Percentiles rank a stretch among this genome's conserved stretches.
Evolutionary conservation across 148 eudicot species (phyloP).

Genomic region (Diospyros kaki): DNA sequence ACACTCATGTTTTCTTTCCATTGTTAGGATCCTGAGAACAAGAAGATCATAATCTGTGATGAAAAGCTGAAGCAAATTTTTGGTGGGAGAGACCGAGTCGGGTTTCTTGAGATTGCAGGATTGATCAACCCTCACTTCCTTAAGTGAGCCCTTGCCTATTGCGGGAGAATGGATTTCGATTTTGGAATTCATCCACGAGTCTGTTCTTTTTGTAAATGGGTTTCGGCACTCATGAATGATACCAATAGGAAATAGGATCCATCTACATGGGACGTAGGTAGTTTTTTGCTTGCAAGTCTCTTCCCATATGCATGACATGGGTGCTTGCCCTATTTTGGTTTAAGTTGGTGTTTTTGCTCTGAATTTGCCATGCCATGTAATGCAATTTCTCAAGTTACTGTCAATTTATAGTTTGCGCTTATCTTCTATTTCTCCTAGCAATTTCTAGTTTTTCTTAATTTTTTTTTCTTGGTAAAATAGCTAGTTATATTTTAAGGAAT

Average conservation of each 20-base stretch:
- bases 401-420: not conserved
- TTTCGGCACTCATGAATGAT: not conserved
- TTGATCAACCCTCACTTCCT: slow-evolving; percentile 74
- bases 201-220: not conserved
- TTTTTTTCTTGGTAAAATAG: too few species aligned
- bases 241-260: not conserved
- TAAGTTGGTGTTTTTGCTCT: not conserved
- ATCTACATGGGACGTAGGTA: not conserved
- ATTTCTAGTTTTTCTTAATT: too few species aligned
- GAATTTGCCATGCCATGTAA: not conserved
- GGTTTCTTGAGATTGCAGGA: slow-evolving; percentile 78
- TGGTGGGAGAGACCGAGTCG: slow-evolving; percentile 65
- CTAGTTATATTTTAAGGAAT: too few species aligned
- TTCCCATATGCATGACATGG: not conserved
- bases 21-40: slow-evolving; percentile 69
- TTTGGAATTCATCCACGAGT: not conserved
- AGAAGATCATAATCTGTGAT: slow-evolving; percentile 75
- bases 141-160: slow-evolving; percentile 17
- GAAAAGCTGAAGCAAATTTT: slow-evolving; percentile 86
- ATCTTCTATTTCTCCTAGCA: not conserved
- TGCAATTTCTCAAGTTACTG: not conserved
- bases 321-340: not conserved
- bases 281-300: not conserved
- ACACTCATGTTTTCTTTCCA: not conserved
- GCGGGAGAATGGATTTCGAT: slow-evolving; percentile 5